These are phyloP conservation scores for Marasmius fiardii DNA, from an alignment of 1,284 basidiomycete genomes.

Conservation along the genomic window DNA sequence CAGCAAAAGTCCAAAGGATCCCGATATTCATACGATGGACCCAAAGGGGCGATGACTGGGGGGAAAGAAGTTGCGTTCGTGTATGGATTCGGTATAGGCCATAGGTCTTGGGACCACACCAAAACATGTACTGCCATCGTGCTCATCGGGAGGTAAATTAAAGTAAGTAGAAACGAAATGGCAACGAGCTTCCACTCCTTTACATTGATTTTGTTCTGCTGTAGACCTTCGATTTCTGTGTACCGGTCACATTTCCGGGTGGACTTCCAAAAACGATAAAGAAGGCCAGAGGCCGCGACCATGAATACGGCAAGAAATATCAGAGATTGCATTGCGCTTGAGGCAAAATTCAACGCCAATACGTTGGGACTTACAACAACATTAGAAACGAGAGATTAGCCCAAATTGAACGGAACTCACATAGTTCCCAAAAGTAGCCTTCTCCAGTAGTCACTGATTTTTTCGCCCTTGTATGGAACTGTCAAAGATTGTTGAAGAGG, in stretches of 20 bases:
- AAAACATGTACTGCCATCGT: conserved; percentile 70
- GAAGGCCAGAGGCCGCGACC: conserved; percentile 44
- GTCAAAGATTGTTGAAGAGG: background rate
- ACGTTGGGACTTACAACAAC: conserved; percentile 49
- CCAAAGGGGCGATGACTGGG: conserved; percentile 45
- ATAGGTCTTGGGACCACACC: conserved; percentile 72
- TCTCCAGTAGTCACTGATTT: conserved; percentile 46
- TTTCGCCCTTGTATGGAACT: conserved; percentile 41
- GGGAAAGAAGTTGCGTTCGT: conserved; percentile 51
- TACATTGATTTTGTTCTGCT: conserved; percentile 36
- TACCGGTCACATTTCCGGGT: conserved; percentile 47
- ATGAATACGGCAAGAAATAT: conserved; percentile 56
- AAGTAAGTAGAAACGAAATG: conserved; percentile 59
- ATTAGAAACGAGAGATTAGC: conserved; percentile 7
- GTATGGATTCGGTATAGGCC: conserved; percentile 71
- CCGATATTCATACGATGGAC: conserved; percentile 53
- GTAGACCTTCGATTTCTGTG: conserved; percentile 52
- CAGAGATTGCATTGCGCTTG: conserved; percentile 49
- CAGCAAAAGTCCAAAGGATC: conserved; percentile 77
- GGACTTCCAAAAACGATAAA: conserved; percentile 54
- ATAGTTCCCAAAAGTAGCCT: conserved; percentile 63
- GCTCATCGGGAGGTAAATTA: conserved; percentile 68
- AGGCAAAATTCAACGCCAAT: conserved; percentile 64
- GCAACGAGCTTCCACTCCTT: conserved; percentile 51
- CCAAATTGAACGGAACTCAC: conserved; percentile 33